Evolutionary conservation across 306 rosid genomes (phyloP), one percentile per base, ranked within the genome.

Genomic region (Myrica gale): DNA sequence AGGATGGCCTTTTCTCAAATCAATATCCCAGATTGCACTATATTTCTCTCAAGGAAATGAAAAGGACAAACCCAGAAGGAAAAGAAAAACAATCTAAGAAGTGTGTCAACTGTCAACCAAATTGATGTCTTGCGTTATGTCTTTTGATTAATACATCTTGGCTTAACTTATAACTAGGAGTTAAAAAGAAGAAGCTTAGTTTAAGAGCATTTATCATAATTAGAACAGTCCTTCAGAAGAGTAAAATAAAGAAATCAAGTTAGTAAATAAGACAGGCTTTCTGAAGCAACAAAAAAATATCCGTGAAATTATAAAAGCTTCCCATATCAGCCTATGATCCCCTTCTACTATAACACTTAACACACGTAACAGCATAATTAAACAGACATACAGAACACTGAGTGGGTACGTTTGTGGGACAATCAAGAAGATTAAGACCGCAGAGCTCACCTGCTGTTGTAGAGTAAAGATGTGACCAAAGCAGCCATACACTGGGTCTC

Each of bases 401-500:
- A 32, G 0, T 16, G 44, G 77, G 62, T 73, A 11, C 50, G 10
- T 63, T 68, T 11, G 13, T 20, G 12, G n/a, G 7, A 17, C 52
- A 65, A 73, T 13, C 6, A 7, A 15, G 5, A 53, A 20, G 1
- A 0, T 8, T 23, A 2, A 63, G 17, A 54, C 44, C 19, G 32
- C 0, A 32, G 16, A 5, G 63, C 44, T 12, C 13, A 93, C 98
- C 98, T 93, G 97, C 39, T 93, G 98, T 60, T 93, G 97, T 54
- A 94, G 97, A 23, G 90, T 81, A 80, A 90, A 91, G 77, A 94
- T 90, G 76, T 94, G 97, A 56, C 76, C 71, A 56, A 90, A 94
- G 57, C 94, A 94, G 62, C 98, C 98, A 44, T 94, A 94, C 53
- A 94, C 93, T 0, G 98, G 98, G 74, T 94, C 98, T 66, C 92